Base-by-base conservation (phyloP, 2,329 filamentous ascomycete genomes). In the Nectriaceae sp. region DNA sequence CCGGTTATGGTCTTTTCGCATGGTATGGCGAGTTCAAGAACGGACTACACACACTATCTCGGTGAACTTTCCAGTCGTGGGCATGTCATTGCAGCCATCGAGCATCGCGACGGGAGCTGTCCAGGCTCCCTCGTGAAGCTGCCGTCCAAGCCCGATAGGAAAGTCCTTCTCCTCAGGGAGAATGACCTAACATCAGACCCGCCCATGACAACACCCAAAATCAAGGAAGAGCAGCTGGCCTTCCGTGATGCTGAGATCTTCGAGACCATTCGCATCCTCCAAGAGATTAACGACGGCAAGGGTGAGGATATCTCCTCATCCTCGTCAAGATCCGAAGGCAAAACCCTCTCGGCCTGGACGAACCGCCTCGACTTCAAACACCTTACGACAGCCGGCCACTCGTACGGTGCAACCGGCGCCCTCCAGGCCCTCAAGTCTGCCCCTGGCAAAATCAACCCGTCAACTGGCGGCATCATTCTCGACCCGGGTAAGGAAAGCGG, bases 401-500 rank as follows among this genome's bases (percentile, higher is more conserved):
- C 82, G 0, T 87, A 84, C 66, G 85, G 85, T 41, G 84, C 83
- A 2, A 87, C 85, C 0, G 76, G 80, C 3, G 83, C 81, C 0
- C 70, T 87, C 18, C 82, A 84, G 49, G 77, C 80, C 3, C 70
- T 87, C n/a, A 77, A 77, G 43, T 71, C 69, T 29, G 55, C 61
- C 33, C 53, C 52, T 3, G 55, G 53, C 4, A 71, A 6, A 71
- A 53, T 40, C 47, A 71, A 50, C 56, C 61, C 46, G 0, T 77
- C 84, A 52, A 72, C 75, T 1, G 83, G 78, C 3, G 84, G 75
- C 18, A 77, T 88, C 50, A 75, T 82, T 42, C 74, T 88, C 22
- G 85, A 88, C 62, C 84, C 85, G 0, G 85, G 85, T 44, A 88
- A 88, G 64, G 69, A 71, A 2, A 83, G 78, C 52, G 85, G 85